A percentile compares a stretch with the other conserved stretches of the same genome.
These are phyloP conservation scores for Earliella scabrosa DNA, from an alignment of 1,284 basidiomycete species.

Conservation along the genomic window DNA sequence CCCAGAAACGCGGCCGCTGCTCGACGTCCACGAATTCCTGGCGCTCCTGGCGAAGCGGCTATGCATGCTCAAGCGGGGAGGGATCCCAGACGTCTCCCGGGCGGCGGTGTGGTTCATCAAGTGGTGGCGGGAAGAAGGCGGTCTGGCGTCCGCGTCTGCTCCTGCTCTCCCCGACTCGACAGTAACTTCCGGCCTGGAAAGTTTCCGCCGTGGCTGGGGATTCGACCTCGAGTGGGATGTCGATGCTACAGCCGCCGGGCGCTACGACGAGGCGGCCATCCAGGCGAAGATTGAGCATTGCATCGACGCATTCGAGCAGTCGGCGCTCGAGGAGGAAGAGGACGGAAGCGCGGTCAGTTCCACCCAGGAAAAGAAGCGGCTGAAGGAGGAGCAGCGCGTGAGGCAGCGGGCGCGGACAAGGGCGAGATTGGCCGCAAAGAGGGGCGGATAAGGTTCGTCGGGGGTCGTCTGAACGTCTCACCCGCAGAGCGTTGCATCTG, in stretches of 20 bases:
- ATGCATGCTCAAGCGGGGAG: conserved; percentile 83
- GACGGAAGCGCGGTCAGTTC: conserved; percentile 62
- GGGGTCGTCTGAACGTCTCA: neutral
- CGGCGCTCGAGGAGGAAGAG: conserved; percentile 50
- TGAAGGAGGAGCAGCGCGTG: conserved; percentile 54
- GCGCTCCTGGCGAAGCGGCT: conserved; percentile 72
- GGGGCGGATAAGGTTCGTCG: neutral
- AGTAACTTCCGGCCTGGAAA: conserved; percentile 1
- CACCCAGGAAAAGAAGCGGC: conserved; percentile 72
- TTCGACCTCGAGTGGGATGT: conserved; percentile 79
- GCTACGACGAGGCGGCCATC: conserved; percentile 43
- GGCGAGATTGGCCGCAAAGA: conserved; percentile 29
- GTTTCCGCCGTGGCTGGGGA: conserved; percentile 65
- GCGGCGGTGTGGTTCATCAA: conserved; percentile 82
- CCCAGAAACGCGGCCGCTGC: conserved; percentile 54
- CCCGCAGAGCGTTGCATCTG: neutral
- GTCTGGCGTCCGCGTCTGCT: conserved; percentile 43
- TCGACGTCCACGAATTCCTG: conserved; percentile 69
- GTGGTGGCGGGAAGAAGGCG: conserved; percentile 84
- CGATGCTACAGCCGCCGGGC: conserved; percentile 33
- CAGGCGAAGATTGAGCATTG: conserved; percentile 73
- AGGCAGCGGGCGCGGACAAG: conserved; percentile 39
- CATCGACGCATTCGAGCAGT: conserved; percentile 57
- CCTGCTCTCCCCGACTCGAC: conserved; percentile 19
- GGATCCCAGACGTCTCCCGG: conserved; percentile 67